Evolutionary conservation across 768 basidiomycete species (phyloP), one percentile per base, ranked within the genome.

Genomic region (Inosperma sp.): DNA sequence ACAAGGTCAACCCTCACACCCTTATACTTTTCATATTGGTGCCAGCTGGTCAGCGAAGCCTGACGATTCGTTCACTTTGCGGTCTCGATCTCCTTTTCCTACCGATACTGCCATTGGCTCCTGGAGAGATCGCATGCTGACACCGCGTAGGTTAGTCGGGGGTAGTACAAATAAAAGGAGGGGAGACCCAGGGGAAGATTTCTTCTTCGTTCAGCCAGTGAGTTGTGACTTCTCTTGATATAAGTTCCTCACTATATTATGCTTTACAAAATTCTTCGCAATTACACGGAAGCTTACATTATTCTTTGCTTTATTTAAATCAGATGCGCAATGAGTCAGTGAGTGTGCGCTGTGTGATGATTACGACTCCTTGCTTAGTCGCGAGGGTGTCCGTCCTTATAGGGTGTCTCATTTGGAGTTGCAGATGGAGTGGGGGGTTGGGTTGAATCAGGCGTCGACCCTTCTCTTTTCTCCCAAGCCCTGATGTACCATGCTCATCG

Each of bases 341-440:
- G 74, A 71, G 84, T 78, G 39, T 56, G 45, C 41, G 45, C 51
- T n/a, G 58, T 51, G 35, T 51, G 61, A 56, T 57, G 55, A 51
- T 56, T 68, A 8, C 19, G n/a, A 7, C 3, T 25, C 39, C 26
- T 17, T 47, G 14, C n/a, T 51, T 19, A 21, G 27, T 23, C 10
- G 19, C 10, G 14, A 9, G 5, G n/a, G 5, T 30, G 17, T n/a
- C 3, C 10, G 4, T 54, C 72, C 76, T 26, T 73, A 55, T 54
- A 90, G 87, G 87, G 88, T 19, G 64, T 89, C 23, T 79, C 86
- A 2, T 74, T 96, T 47, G 92, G 90, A 30, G 80, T 96, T 4
- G 89, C 93, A 31, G 93, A 97, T 59, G 93, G 93, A 16, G 93
- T 96, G 4, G 93, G 93, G 2, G 93, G 93, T 16, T 97, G 94